phyloP scores from a whole-genome alignment of 169 alveolate genomes.

The Theileria equi region DNA sequence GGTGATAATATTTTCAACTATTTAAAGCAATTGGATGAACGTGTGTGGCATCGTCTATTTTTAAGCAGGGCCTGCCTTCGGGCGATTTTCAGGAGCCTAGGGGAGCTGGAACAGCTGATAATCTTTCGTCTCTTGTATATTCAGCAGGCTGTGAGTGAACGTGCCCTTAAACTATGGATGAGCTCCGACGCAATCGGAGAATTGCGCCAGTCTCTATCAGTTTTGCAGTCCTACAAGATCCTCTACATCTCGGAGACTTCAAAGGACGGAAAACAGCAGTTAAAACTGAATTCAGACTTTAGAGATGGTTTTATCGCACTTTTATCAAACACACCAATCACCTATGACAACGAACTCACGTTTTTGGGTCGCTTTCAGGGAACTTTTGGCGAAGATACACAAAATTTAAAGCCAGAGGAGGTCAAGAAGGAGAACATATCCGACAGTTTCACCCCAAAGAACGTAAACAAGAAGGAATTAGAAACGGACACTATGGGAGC shows the following conservation, averaged over 20 bases:
- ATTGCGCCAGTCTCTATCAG: slow-evolving; percentile 55
- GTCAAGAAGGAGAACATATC: neutral
- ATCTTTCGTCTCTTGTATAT: slow-evolving; percentile 71
- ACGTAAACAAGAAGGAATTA: neutral
- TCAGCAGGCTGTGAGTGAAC: slow-evolving; percentile 80
- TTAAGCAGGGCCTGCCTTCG: slow-evolving; percentile 28
- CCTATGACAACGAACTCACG: slow-evolving; percentile 17
- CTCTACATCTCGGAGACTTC: slow-evolving; percentile 45
- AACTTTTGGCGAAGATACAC: neutral
- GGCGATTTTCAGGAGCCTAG: slow-evolving; percentile 70
- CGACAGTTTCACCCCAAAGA: neutral
- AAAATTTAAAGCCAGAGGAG: neutral
- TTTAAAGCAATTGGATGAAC: slow-evolving; percentile 43
- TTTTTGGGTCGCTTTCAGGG: neutral
- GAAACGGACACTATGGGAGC: neutral
- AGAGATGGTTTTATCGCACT: slow-evolving; percentile 20
- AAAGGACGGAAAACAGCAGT: slow-evolving; percentile 64
- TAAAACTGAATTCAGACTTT: slow-evolving; percentile 34
- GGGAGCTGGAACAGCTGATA: slow-evolving; percentile 75
- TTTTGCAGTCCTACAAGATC: slow-evolving; percentile 55
- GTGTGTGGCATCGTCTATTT: slow-evolving; percentile 55
- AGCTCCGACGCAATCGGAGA: slow-evolving; percentile 67
- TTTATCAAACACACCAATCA: slow-evolving; percentile 27
- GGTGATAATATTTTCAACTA: slow-evolving; percentile 49
- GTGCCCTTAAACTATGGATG: slow-evolving; percentile 82